Base-by-base conservation (phyloP, 1,284 basidiomycete genomes). In the Leccinum huronense region DNA sequence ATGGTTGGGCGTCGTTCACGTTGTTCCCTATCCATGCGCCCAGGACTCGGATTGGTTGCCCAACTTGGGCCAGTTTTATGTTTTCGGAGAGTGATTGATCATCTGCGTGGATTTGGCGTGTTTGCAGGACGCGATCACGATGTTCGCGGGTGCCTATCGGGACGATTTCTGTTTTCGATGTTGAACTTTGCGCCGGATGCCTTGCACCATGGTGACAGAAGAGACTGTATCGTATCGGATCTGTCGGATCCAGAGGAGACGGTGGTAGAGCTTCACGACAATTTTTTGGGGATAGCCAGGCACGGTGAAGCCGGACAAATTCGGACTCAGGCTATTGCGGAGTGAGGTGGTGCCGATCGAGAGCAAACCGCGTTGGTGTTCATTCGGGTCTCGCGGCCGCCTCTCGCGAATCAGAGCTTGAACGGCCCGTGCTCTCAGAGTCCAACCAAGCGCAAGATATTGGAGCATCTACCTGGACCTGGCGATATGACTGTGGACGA, bases 401-500 rank as follows among this genome's bases (percentile, higher is more conserved):
- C 87, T 1, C 72, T 90, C 34, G 75, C 80, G 3, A 78, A 76
- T 57, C 78, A 85, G 59, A 83, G 79, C 54, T 72, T 81, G 42
- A 84, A 82, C 54, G 70, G 14, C 19, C 45, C 45, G 3, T 59
- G 60, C 1, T 60, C 71, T 42, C 59, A 60, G 31, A 67, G 66
- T 51, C 65, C 73, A 3, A 73, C 58, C 30, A 66, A 73, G 40
- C 65, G 60, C 16, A 57, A 13, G 9, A 55, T 71, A 13, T 56
- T 31, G 58, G 74, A 74, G 9, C 72, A 76, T 63, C 58, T 77
- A 58, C 73, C 75, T 51, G 74, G 76, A 59, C 71, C 75, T 16
- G 77, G 71, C 5, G 84, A 86, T 68, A 85, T 89, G 84, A 87
- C 84, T 1, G 57, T 86, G 66, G 84, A 88, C 36, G 86, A 88